Base-by-base conservation (phyloP, 805 yeast genomes). In the Teunomyces aglyptinius region DNA sequence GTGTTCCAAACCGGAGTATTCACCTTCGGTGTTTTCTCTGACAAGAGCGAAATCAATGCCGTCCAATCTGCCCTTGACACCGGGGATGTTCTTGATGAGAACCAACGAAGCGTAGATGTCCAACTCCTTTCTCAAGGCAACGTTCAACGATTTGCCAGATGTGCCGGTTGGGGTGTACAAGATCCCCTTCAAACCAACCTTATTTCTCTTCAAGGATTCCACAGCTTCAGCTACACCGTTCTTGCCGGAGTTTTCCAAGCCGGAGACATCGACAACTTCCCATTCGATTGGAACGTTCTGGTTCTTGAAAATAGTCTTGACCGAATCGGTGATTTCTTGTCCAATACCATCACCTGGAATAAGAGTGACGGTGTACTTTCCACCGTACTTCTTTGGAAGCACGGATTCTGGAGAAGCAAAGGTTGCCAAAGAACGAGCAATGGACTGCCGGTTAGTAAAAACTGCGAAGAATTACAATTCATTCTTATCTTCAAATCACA, bases 261-360 rank as follows among this genome's bases (percentile, higher is more conserved):
- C 76, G 49, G 74, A 67, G 27, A 72, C 76, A 38, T 73, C 75
- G 42, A 73, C 68, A 32, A 68, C 65, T 70, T 94, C 98, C 86
- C 94, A 94, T 59, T 90, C 96, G 56, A 92, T 84, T 57, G 99
- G 99, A 38, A 94, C 86, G 56, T 81, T 82, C 71, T 87, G 90
- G 52, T 89, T 81, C 65, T 83, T 80, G 78, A 92, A 92, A 66
- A 92, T 87, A 57, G 89, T 81, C 69, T 86, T 84, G 50, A 92
- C 99, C 20, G 97, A 86, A 68, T 87, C 92, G 49, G 98, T 86
- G 66, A 91, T 88, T 76, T 91, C 97, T 64, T 85, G 85, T 70
- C 99, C 99, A 57, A 91, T 86, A 81, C 98, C 98, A 67, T 92
- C 99, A 73, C 99, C 97, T 49, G 98, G 98, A 59, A 92, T 85